Percentiles rank a stretch among this genome's conserved stretches.
These are phyloP conservation scores for Millerozyma miso DNA, from an alignment of 805 yeast species.

Conservation along the genomic window DNA sequence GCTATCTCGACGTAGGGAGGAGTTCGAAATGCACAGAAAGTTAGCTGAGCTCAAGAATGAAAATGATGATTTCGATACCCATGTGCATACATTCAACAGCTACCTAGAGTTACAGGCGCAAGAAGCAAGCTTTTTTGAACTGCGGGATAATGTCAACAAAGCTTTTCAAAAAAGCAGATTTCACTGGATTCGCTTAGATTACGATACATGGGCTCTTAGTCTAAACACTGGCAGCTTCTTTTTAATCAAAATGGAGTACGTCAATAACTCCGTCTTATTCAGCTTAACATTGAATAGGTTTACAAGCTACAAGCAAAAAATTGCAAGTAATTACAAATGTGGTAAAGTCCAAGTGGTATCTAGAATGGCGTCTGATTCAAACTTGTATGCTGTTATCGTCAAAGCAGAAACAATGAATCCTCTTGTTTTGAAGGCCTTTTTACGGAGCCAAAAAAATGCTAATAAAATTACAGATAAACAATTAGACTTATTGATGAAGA, in stretches of 20 bases:
- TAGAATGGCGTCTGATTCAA: constrained; percentile 6
- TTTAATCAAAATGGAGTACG: constrained; percentile 5
- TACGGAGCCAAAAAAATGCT: constrained; percentile 1
- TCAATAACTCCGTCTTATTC: constrained; percentile 7
- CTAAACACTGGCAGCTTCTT: constrained; percentile 7
- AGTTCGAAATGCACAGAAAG: constrained; percentile 7
- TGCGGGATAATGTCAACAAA: constrained; percentile 9
- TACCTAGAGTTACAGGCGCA: constrained; percentile 23
- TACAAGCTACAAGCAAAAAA: constrained; percentile 10
- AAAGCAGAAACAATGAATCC: constrained; percentile 14
- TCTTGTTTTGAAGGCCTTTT: neutral
- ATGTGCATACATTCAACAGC: constrained; percentile 36
- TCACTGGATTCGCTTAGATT: constrained; percentile 29
- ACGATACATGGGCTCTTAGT: constrained; percentile 28
- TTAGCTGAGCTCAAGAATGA: constrained; percentile 9
- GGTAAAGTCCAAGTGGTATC: constrained; percentile 8
- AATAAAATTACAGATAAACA: constrained; percentile 13
- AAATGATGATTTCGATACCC: constrained; percentile 16
- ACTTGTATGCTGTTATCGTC: constrained; percentile 13
- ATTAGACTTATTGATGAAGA: constrained; percentile 5
- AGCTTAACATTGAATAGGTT: constrained; percentile 9
- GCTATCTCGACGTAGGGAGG: constrained; percentile 8
- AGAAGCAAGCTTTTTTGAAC: constrained; percentile 8
- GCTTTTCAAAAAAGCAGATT: constrained; percentile 11
- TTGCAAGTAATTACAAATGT: constrained; percentile 18